These are phyloP conservation scores for Porphyra umbilicalis DNA, from an alignment of 31 red algal species.

Conservation along the genomic window DNA sequence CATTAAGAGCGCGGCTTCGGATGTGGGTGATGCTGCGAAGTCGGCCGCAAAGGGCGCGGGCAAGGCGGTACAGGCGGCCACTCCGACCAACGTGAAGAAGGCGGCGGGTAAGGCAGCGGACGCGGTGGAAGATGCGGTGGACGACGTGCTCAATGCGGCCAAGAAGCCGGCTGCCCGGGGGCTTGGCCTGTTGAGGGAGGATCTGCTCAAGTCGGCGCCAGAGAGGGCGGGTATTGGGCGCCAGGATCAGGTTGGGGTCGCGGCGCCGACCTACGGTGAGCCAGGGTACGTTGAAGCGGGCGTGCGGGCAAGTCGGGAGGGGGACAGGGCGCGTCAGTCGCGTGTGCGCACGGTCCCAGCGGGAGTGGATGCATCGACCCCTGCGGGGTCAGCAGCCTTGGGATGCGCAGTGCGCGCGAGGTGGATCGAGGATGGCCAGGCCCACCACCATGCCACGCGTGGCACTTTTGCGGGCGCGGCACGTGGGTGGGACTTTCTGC, in stretches of 20 bases:
- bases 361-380: too few species aligned
- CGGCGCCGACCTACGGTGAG: constrained; percentile 49
- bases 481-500: too few species aligned
- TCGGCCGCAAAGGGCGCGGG: constrained; percentile 1
- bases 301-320: too few species aligned
- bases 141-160: not conserved
- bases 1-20: not conserved
- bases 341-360: too few species aligned
- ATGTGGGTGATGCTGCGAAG: not conserved
- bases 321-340: too few species aligned
- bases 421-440: too few species aligned
- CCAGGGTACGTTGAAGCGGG: constrained; percentile 42
- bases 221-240: constrained; percentile 56
- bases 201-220: constrained; percentile 46
- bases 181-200: constrained; percentile 38
- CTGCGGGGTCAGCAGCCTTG: too few species aligned
- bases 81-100: not conserved
- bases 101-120: constrained; percentile 4
- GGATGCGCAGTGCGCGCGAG: too few species aligned
- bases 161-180: constrained; percentile 29
- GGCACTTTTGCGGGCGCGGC: too few species aligned
- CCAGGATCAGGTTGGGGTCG: constrained; percentile 32
- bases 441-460: too few species aligned
- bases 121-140: constrained; percentile 1
- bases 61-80: not conserved